Conservation (phyloP, 768 basidiomycete genomes). For the Termitomyces sp. region DNA sequence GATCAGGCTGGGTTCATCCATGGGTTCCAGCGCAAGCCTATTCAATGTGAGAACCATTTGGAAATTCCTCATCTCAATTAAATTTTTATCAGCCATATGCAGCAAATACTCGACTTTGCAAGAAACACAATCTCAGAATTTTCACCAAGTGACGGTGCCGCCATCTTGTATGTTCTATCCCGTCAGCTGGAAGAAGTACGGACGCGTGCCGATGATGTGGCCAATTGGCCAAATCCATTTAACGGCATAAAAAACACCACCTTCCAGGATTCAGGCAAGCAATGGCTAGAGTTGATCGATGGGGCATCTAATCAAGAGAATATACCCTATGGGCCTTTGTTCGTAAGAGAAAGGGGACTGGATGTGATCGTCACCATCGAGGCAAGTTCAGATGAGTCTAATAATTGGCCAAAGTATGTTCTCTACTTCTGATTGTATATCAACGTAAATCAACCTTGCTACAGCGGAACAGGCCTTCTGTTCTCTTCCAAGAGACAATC, state of each 20-base stretch:
- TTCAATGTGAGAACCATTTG: conserved; percentile 44
- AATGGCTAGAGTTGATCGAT: conserved; percentile 62
- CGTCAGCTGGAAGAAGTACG: conserved; percentile 43
- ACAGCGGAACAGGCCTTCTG: conserved; percentile 50
- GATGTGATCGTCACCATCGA: conserved; percentile 80
- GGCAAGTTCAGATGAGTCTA: conserved; percentile 50
- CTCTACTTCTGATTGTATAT: not conserved
- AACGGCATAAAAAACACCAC: conserved; percentile 39
- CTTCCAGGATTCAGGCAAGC: conserved; percentile 48
- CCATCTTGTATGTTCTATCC: conserved; percentile 43
- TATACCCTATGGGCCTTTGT: conserved; percentile 63
- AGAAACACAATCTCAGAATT: conserved; percentile 36
- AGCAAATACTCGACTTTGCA: conserved; percentile 48
- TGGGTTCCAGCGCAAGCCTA: conserved; percentile 68
- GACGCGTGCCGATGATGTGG: conserved; percentile 52
- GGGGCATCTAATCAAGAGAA: conserved; percentile 68
- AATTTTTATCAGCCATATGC: not conserved
- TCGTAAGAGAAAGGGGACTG: conserved; percentile 61
- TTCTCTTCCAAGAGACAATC: conserved; percentile 38
- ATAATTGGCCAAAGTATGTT: conserved; percentile 65
- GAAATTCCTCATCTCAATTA: not conserved
- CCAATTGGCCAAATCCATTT: conserved; percentile 68
- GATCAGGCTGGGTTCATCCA: conserved; percentile 71
- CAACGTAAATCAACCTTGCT: not conserved
- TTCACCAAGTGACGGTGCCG: conserved; percentile 26